These are phyloP conservation scores for Paecilomyces variotii DNA, from an alignment of 2,329 filamentous ascomycete genomes.

Conservation along the genomic window DNA sequence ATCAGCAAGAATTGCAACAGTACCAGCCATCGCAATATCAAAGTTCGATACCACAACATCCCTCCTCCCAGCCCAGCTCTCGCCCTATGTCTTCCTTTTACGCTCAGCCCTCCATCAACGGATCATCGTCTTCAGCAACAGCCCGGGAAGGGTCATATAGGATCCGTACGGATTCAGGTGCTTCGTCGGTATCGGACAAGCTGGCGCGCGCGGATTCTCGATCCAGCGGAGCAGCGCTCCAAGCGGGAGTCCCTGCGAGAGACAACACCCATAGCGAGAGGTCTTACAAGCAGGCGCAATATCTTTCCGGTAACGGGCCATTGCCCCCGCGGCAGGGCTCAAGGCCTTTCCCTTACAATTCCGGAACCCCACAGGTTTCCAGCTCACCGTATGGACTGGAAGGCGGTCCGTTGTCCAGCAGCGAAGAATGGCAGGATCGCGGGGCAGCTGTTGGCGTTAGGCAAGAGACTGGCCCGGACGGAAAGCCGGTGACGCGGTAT, in stretches of 20 bases:
- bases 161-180: slow-evolving; percentile 51
- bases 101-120: slow-evolving; percentile 33
- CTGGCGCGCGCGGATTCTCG: slow-evolving; percentile 57
- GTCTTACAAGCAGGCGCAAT: slow-evolving; percentile 56
- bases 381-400: slow-evolving; percentile 48
- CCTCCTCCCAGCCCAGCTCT: slow-evolving; percentile 27
- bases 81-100: slow-evolving; percentile 44
- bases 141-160: slow-evolving; percentile 43
- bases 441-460: slow-evolving; percentile 80
- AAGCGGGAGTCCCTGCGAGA: slow-evolving; percentile 54
- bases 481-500: slow-evolving; percentile 69
- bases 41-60: slow-evolving; percentile 34
- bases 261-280: slow-evolving; percentile 63
- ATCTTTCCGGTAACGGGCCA: slow-evolving; percentile 51
- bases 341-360: slow-evolving; percentile 53
- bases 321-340: slow-evolving; percentile 71
- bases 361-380: slow-evolving; percentile 25
- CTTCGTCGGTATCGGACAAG: slow-evolving; percentile 48
- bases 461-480: slow-evolving; percentile 77
- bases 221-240: slow-evolving; percentile 50
- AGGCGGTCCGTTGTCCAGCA: slow-evolving; percentile 54
- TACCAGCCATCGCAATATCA: slow-evolving; percentile 36
- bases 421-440: slow-evolving; percentile 91
- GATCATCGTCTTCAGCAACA: slow-evolving; percentile 29
- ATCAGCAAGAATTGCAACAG: slow-evolving; percentile 38